Evolutionary conservation across 495 filamentous ascomycete species (phyloP), one percentile per base, ranked within the genome.

Genomic region (Penicillium alfredii): DNA sequence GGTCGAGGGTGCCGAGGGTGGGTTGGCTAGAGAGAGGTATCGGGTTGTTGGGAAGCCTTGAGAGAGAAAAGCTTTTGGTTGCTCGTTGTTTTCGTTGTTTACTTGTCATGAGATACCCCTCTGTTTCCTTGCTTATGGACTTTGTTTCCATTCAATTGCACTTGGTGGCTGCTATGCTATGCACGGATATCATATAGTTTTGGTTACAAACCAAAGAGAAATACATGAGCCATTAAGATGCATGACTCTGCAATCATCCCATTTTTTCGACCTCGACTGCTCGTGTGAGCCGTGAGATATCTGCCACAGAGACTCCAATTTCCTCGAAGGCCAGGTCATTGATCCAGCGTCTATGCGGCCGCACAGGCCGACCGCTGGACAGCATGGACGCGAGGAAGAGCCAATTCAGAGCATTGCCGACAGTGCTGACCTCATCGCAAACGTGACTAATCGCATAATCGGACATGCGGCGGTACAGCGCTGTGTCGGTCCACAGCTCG

Each of bases 391-490:
- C 78, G 4, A 94, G 62, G 48, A 86, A 92, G 42, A 86, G 71
- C 86, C 86, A 93, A 40, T 63, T 72, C 16, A 90, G 58, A 10
- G 79, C 77, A 58, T 88, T 89, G 1, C 87, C 87, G 0, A 88
- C 84, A 0, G 86, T 93, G 31, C 81, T 75, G 8, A 92, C 84
- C 52, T 94, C 86, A 53, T 92, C 86, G 42, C 76, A 85, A 4
- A 90, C 83, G 46, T 81, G 75, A 2, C 46, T 62, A 14, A 61
- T 55, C 6, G 85, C 87, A 42, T 72, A 80, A n/a, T 74, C 33
- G 50, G 74, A 76, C 81, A 92, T 88, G 42, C 66, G 60, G 37
- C 73, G 52, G 53, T 83, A 84, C 17, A 81, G 61, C 17, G 68
- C 66, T 1, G 75, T 48, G 47, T 93, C 71, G 0, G 76, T 83